Percentiles rank a stretch among this genome's conserved stretches.
phyloP scores from a whole-genome alignment of 208 protist species.

The Acanthamoeba rhysodes region DNA sequence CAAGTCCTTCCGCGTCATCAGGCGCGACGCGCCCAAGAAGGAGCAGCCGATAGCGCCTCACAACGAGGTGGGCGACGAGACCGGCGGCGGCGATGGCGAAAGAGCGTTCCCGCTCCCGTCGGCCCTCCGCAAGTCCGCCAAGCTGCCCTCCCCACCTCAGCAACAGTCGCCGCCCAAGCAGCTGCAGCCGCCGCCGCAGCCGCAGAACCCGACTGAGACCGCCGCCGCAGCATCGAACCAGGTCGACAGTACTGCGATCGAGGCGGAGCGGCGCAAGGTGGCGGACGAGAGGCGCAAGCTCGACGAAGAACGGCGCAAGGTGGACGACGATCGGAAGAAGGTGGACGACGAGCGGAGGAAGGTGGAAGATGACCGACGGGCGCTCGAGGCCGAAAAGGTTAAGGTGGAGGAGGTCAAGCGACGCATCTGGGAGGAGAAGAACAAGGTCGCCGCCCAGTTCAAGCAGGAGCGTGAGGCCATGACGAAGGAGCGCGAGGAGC shows the following conservation, averaged over 20 bases:
- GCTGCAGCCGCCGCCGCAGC: background rate
- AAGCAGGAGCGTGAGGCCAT: constrained; percentile 31
- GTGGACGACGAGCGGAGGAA: background rate
- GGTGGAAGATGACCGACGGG: constrained; percentile 6
- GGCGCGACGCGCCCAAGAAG: constrained; percentile 6
- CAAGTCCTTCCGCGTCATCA: constrained; percentile 38
- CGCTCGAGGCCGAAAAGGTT: constrained; percentile 17
- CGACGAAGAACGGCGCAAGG: background rate
- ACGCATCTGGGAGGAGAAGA: constrained; percentile 57
- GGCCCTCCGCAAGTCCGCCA: background rate
- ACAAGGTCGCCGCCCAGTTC: constrained; percentile 53
- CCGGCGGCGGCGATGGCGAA: background rate
- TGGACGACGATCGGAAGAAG: background rate
- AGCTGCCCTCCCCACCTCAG: background rate
- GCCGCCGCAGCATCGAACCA: background rate
- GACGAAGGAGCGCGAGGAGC: background rate
- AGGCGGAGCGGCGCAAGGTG: background rate
- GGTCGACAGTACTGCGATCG: background rate
- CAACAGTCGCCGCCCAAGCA: background rate
- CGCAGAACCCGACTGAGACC: background rate
- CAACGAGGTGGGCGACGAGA: background rate
- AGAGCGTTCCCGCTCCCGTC: background rate
- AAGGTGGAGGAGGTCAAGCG: constrained; percentile 48
- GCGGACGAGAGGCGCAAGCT: background rate
- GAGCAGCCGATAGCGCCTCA: background rate